Conservation (phyloP, 169 alveolate genomes). For the Amoebophrya sp. region DNA sequence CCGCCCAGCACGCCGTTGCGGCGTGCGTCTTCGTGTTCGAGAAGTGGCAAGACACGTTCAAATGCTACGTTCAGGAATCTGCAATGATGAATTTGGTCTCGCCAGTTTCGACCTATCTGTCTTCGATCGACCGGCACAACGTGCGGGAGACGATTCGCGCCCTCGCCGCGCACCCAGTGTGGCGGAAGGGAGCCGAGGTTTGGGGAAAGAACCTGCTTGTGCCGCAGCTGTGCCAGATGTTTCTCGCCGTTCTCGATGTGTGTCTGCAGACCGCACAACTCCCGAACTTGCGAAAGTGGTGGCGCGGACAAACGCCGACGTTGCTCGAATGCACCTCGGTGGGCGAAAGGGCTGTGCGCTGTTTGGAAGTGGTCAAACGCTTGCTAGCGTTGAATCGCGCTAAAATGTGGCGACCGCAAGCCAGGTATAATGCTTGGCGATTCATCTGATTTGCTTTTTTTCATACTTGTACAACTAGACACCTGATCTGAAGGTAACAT, state of each 20-base stretch:
- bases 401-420: not conserved
- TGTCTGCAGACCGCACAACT: too few species aligned
- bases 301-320: too few species aligned
- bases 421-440: too few species aligned
- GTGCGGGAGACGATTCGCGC: not conserved
- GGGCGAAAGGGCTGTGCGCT: not conserved
- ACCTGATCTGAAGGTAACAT: too few species aligned
- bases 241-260: not conserved
- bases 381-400: not conserved
- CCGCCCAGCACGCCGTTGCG: not conserved
- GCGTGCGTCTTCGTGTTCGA: not conserved
- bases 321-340: not conserved
- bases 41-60: not conserved
- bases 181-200: not conserved
- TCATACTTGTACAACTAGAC: too few species aligned
- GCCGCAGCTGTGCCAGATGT: not conserved
- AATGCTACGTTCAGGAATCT: not conserved
- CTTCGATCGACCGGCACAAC: too few species aligned
- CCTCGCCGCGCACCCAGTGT: not conserved
- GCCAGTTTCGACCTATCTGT: too few species aligned
- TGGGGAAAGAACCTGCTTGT: not conserved
- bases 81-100: not conserved
- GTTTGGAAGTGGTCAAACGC: not conserved
- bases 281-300: too few species aligned
- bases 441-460: too few species aligned